Percentiles rank a stretch among this genome's conserved stretches.
Evolutionary conservation across 768 basidiomycete species (phyloP).

Genomic region (Cyclocybe cylindracea): DNA sequence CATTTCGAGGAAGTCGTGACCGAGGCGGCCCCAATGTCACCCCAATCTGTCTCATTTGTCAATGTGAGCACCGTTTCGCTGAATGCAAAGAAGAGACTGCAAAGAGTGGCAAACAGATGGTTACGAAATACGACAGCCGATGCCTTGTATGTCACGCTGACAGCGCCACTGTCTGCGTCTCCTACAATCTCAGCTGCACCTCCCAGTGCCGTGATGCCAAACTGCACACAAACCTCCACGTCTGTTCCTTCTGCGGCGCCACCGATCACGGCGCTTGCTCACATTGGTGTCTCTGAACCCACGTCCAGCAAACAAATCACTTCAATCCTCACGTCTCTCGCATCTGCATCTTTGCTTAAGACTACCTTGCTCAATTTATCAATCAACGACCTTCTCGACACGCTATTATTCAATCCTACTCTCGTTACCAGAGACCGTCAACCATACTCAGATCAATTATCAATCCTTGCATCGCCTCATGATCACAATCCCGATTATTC

Average conservation of each 20-base stretch:
- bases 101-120: conserved; percentile 5
- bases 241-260: conserved; percentile 26
- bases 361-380: too few species aligned
- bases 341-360: too few species aligned
- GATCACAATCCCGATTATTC: too few species aligned
- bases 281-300: too few species aligned
- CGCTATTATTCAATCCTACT: too few species aligned
- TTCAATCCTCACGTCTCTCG: too few species aligned
- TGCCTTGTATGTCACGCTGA: background rate
- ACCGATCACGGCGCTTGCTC: conserved; percentile 19
- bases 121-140: background rate
- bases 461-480: too few species aligned
- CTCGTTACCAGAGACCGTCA: too few species aligned
- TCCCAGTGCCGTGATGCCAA: conserved; percentile 5
- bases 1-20: conserved; percentile 11
- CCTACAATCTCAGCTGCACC: conserved; percentile 6
- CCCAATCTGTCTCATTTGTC: conserved; percentile 19
- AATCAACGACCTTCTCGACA: too few species aligned
- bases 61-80: conserved; percentile 8
- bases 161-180: conserved; percentile 2
- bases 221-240: conserved; percentile 10
- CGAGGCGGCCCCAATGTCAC: background rate
- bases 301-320: too few species aligned
- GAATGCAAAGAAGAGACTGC: conserved; percentile 4
- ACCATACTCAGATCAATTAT: too few species aligned